Base-by-base conservation (phyloP, 2,329 filamentous ascomycete genomes). In the Tolypocladium endophyticum region DNA sequence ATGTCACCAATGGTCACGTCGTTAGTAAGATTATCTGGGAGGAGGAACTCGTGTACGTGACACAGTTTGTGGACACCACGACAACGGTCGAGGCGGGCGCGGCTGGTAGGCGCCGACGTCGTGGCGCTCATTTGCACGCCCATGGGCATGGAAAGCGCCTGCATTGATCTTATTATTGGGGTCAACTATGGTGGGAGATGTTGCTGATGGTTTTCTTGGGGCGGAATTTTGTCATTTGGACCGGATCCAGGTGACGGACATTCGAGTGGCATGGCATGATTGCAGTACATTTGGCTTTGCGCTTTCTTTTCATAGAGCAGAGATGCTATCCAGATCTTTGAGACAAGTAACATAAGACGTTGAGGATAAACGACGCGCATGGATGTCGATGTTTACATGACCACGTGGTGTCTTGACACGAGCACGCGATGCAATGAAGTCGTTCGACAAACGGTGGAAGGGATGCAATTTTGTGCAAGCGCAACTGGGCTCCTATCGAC, bases 1-100 rank as follows among this genome's bases (percentile, higher is more conserved):
- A 77, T 62, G 62, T 79, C 55, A 85, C 82, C 23, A 72, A 73
- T 11, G 77, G 77, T 57, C 74, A 76, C 53, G 65, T 77, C 8
- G 80, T 87, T 16, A 77, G 76, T 62, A 79, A 86, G 72, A 77
- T 87, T 28, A 69, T 84, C 16, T 83, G 81, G 78, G 79, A 81
- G 58, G 77, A 85, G 71, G 76, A 81, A 54, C 67, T 78, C 5
- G 77, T 84, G 35, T 83, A 79, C 57, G 79, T 83, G 20, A 84
- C 80, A 0, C 71, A 78, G 59, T 69, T 76, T 33, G 67, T 73
- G 18, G 73, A 75, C 2, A 69, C 74, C 6, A 78, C 78, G 0
- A 71, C 76, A n/a, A 74, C 74, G 2, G 68, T 70, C 14, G 69
- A 71, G 33, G 58, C 58, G 43, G 62, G 45, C 36, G 61, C 58